Conservation (phyloP, 1,284 basidiomycete species). For the Prillingera fragicola region DNA sequence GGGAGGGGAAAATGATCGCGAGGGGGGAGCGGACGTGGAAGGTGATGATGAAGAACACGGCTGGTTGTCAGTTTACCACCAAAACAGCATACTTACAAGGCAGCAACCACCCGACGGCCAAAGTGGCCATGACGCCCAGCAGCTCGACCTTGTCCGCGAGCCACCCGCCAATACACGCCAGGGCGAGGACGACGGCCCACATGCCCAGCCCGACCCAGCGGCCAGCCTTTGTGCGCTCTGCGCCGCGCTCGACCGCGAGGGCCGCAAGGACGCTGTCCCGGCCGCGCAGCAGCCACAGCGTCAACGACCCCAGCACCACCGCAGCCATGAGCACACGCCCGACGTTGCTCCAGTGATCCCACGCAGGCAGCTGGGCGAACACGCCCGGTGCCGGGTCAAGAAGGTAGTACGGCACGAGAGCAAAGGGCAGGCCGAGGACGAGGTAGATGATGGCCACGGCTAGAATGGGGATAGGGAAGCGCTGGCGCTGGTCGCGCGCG, state of each 20-base stretch:
- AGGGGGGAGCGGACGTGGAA: constrained; percentile 49
- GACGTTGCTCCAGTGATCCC: constrained; percentile 46
- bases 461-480: constrained; percentile 42
- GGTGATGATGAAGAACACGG: constrained; percentile 49
- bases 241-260: constrained; percentile 37
- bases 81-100: constrained; percentile 34
- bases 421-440: constrained; percentile 41
- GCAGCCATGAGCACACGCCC: constrained; percentile 41
- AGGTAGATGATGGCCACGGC: constrained; percentile 33
- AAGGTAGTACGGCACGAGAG: constrained; percentile 49
- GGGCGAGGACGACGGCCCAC: constrained; percentile 34
- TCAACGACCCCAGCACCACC: constrained; percentile 33
- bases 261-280: constrained; percentile 39
- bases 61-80: constrained; percentile 15
- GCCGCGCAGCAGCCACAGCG: constrained; percentile 43
- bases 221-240: constrained; percentile 34
- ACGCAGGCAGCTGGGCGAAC: constrained; percentile 32
- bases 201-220: constrained; percentile 40
- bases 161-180: constrained; percentile 40
- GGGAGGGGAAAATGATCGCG: constrained; percentile 44
- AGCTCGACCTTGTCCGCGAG: constrained; percentile 43
- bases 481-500: constrained; percentile 33
- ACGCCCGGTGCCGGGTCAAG: constrained; percentile 28
- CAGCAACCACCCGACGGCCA: constrained; percentile 47
- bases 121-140: constrained; percentile 37